Conservation (phyloP, 345 rosid species). For the Salix suchowensis region DNA sequence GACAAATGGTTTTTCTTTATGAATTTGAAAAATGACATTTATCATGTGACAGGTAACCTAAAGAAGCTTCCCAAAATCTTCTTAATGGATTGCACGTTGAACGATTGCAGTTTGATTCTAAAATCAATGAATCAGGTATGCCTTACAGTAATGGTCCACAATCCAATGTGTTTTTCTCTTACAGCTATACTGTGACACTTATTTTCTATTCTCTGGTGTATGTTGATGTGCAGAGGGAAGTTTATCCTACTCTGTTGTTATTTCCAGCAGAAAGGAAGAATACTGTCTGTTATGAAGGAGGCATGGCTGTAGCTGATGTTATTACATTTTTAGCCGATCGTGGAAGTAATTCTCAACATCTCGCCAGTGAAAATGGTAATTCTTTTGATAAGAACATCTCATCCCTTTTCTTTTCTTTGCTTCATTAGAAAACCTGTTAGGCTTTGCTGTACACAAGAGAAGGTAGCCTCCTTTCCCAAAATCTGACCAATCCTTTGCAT, state of each 20-base stretch:
- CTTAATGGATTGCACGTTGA: constrained; percentile 84
- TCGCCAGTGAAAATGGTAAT: constrained; percentile 49
- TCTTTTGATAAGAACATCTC: constrained; percentile 10
- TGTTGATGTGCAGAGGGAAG: constrained; percentile 62
- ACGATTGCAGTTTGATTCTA: constrained; percentile 76
- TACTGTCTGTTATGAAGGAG: constrained; percentile 59
- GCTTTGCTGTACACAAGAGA: no score
- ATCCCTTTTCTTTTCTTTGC: background rate
- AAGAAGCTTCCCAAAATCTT: constrained; percentile 57
- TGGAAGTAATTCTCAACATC: constrained; percentile 56
- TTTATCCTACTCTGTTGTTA: constrained; percentile 70
- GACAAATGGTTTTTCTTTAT: background rate
- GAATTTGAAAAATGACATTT: background rate
- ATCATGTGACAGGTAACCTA: constrained; percentile 34
- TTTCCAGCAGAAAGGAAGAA: constrained; percentile 72
- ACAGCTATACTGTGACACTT: background rate
- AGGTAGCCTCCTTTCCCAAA: no score
- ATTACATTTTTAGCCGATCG: constrained; percentile 58
- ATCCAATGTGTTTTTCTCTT: background rate
- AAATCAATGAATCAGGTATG: constrained; percentile 61
- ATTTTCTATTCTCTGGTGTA: background rate
- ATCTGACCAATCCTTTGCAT: no score
- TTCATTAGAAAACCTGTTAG: no score
- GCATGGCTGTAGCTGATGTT: constrained; percentile 58
- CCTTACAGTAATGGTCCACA: constrained; percentile 5